Conservation (phyloP, 306 rosid genomes). For the Cucumis hystrix region DNA sequence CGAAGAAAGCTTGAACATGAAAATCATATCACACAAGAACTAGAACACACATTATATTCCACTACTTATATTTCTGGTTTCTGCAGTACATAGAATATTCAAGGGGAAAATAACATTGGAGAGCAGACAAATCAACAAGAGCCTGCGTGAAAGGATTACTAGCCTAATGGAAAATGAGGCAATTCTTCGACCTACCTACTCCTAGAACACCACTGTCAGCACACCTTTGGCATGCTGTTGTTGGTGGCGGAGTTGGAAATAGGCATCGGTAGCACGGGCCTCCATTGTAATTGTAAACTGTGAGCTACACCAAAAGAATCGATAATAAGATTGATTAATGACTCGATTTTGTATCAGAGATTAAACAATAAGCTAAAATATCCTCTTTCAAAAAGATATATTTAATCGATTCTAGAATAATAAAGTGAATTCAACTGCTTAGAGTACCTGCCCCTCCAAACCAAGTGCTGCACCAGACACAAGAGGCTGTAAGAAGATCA, state of each 20-base stretch:
- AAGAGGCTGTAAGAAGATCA: slow-evolving; percentile 62
- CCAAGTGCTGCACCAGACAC: slow-evolving; percentile 98
- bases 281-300: slow-evolving; percentile 72
- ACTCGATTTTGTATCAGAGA: neutral
- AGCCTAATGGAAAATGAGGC: neutral
- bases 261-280: slow-evolving; percentile 94
- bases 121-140: neutral
- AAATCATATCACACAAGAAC: neutral
- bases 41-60: neutral
- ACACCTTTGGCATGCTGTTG: slow-evolving; percentile 94
- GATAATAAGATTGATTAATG: neutral
- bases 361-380: neutral
- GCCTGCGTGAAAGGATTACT: neutral
- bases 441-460: slow-evolving; percentile 91
- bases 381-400: neutral
- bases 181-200: slow-evolving; percentile 45
- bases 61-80: neutral
- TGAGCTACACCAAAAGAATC: slow-evolving; percentile 43
- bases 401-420: neutral
- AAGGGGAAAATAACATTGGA: neutral
- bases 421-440: neutral
- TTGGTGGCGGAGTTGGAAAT: slow-evolving; percentile 88
- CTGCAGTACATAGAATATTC: neutral
- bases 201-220: slow-evolving; percentile 92
- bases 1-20: neutral